A percentile compares a stretch with the other conserved stretches of the same genome.
phyloP scores from a whole-genome alignment of 139 green algal genomes.

The Coelastrella sp. region DNA sequence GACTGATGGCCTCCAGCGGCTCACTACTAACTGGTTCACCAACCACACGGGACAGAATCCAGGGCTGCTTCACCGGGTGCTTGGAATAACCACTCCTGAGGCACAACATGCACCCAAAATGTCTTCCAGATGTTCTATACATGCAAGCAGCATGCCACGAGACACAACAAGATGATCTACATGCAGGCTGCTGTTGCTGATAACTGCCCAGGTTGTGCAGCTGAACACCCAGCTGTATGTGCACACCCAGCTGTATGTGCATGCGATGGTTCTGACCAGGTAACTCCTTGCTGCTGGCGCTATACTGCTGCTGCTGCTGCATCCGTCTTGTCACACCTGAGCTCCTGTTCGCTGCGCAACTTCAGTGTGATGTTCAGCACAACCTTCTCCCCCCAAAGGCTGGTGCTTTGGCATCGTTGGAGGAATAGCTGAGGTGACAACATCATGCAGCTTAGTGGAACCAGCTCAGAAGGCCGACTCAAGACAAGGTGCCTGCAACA shows the following conservation, averaged over 20 bases:
- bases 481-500: slow-evolving; percentile 22
- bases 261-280: too few species aligned
- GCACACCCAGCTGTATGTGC: too few species aligned
- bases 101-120: background rate
- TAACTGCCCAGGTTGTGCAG: too few species aligned
- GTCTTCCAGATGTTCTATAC: too few species aligned
- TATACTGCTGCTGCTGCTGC: too few species aligned
- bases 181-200: too few species aligned
- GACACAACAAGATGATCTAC: too few species aligned
- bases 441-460: slow-evolving; percentile 48
- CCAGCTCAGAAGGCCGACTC: slow-evolving; percentile 3
- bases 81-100: slow-evolving; percentile 30
- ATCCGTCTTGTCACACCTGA: background rate
- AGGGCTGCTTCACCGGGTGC: slow-evolving; percentile 24
- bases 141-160: too few species aligned
- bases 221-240: too few species aligned
- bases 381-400: slow-evolving; percentile 42
- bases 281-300: too few species aligned
- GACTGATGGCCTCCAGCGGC: slow-evolving; percentile 33
- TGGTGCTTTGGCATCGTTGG: slow-evolving; percentile 42
- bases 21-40: slow-evolving; percentile 5
- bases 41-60: slow-evolving; percentile 1
- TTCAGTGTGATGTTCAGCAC: slow-evolving; percentile 58
- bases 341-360: slow-evolving; percentile 15
- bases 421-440: slow-evolving; percentile 45